Evolutionary conservation across 495 filamentous ascomycete species (phyloP).

Genomic region (Hypoxylon perforatum): DNA sequence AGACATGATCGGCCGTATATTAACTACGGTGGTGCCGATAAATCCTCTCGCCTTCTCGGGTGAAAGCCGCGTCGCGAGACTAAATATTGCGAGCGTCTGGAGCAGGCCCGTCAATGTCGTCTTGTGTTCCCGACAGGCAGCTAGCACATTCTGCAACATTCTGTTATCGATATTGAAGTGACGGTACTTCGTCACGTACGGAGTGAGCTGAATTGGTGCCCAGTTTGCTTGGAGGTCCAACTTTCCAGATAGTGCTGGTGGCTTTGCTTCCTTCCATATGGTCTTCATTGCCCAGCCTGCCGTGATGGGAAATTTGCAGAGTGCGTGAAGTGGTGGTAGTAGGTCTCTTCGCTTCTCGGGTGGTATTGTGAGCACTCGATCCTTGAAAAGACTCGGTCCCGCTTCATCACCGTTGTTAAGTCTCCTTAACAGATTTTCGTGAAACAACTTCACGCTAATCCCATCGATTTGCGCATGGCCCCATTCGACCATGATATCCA

Average conservation of each 20-base stretch:
- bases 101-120: constrained; percentile 51
- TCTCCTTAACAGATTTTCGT: constrained; percentile 43
- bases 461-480: constrained; percentile 52
- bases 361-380: constrained; percentile 34
- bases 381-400: constrained; percentile 9
- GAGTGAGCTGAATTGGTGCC: constrained; percentile 37
- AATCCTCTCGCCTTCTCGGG: constrained; percentile 37
- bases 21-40: constrained; percentile 43
- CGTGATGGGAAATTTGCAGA: constrained; percentile 32
- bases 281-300: constrained; percentile 23
- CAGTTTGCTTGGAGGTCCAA: constrained; percentile 30
- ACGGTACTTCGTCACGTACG: constrained; percentile 41
- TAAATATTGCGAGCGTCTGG: constrained; percentile 42
- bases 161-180: constrained; percentile 40
- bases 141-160: constrained; percentile 31
- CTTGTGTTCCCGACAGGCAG: constrained; percentile 38
- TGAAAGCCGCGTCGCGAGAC: constrained; percentile 34
- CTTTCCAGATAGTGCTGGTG: not conserved
- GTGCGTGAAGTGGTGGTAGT: constrained; percentile 17
- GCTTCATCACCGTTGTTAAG: constrained; percentile 23
- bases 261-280: constrained; percentile 27
- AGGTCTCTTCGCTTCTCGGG: constrained; percentile 15
- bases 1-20: constrained; percentile 44
- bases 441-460: constrained; percentile 48
- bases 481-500: constrained; percentile 49